Evolutionary conservation across 805 yeast species (phyloP).

Genomic region (Torulaspora microellipsoides): DNA sequence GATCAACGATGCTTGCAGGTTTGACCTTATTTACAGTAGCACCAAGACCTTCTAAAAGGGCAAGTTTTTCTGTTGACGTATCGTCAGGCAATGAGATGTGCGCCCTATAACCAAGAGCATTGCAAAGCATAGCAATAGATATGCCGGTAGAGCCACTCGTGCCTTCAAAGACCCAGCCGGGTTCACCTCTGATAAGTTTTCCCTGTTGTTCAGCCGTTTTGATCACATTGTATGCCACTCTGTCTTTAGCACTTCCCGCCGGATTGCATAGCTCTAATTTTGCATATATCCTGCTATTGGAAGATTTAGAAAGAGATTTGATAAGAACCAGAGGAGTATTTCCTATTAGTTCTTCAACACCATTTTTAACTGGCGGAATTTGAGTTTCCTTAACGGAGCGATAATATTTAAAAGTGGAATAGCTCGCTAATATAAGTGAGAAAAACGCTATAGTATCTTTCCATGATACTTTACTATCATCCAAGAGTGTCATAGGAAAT

Average conservation of each 20-base stretch:
- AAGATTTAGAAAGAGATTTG: conserved; percentile 59
- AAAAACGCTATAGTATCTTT: conserved; percentile 9
- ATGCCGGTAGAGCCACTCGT: conserved; percentile 97
- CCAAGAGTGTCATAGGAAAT: background rate
- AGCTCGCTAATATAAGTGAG: conserved; percentile 9
- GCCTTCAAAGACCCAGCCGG: conserved; percentile 74
- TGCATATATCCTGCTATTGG: conserved; percentile 83
- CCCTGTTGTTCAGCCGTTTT: conserved; percentile 61
- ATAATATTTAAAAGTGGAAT: conserved; percentile 11
- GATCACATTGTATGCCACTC: conserved; percentile 86
- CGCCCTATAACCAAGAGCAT: conserved; percentile 81
- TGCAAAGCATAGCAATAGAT: conserved; percentile 83
- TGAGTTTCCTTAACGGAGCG: conserved; percentile 2
- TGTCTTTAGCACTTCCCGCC: conserved; percentile 92
- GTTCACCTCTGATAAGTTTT: conserved; percentile 54
- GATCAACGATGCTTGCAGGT: conserved; percentile 94
- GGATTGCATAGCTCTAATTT: conserved; percentile 84
- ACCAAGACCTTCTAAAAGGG: conserved; percentile 66
- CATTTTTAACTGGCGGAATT: conserved; percentile 39
- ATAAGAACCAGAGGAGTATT: conserved; percentile 81
- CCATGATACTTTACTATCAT: conserved; percentile 5
- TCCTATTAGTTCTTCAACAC: conserved; percentile 78
- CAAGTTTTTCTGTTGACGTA: conserved; percentile 78
- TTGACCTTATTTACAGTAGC: conserved; percentile 80
- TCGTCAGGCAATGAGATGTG: conserved; percentile 96